Percentiles rank a stretch among this genome's conserved stretches.
Conservation (phyloP, 768 basidiomycete genomes). For the Tricholoma bakamatsutake region DNA sequence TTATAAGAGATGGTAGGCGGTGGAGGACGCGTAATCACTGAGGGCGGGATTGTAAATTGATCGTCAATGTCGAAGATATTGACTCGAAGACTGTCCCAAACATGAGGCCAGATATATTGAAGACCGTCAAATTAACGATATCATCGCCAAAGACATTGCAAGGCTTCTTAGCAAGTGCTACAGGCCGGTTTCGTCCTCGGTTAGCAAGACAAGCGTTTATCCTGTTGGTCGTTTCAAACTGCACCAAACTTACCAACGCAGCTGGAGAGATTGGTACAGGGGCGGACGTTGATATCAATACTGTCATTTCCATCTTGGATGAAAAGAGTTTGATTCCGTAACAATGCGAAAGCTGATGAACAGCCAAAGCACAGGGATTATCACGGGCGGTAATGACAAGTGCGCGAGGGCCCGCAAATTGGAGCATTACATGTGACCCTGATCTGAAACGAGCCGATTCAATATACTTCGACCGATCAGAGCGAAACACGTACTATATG, state of each 20-base stretch:
- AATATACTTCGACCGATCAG: background rate
- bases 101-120: background rate
- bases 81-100: conserved; percentile 49
- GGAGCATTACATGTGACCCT: background rate
- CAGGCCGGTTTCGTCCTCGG: conserved; percentile 41
- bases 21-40: conserved; percentile 34
- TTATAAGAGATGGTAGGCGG: conserved; percentile 28
- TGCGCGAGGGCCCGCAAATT: background rate
- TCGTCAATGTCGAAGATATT: conserved; percentile 58
- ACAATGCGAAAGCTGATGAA: conserved; percentile 7
- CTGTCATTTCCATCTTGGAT: background rate
- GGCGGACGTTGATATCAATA: conserved; percentile 7
- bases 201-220: conserved; percentile 43
- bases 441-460: background rate
- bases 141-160: conserved; percentile 68
- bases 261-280: conserved; percentile 7
- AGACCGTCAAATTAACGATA: conserved; percentile 50
- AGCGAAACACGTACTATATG: background rate
- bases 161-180: conserved; percentile 46
- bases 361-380: background rate
- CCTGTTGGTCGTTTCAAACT: conserved; percentile 29
- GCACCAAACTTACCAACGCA: conserved; percentile 1
- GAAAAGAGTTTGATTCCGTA: conserved; percentile 4
- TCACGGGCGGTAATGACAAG: background rate
- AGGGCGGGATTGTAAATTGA: conserved; percentile 56